Evolutionary conservation across 345 rosid genomes (phyloP).

Genomic region (Eucalyptus regnans): DNA sequence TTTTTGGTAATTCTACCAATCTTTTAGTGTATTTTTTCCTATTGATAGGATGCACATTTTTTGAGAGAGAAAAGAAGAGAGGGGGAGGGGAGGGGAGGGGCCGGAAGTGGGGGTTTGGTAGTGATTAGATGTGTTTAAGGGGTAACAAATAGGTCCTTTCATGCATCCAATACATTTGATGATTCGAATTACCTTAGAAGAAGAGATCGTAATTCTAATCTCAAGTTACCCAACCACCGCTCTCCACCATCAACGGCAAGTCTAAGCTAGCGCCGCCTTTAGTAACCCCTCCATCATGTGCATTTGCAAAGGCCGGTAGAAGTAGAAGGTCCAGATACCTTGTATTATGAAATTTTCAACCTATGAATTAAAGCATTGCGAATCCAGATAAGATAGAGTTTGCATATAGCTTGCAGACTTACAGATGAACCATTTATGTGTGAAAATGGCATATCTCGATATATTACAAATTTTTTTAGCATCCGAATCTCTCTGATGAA

Average conservation of each 20-base stretch:
- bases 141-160: neutral
- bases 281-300: neutral
- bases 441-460: neutral
- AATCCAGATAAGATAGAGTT: neutral
- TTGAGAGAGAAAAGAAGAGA: neutral
- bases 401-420: neutral
- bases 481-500: neutral
- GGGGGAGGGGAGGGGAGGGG: neutral
- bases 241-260: neutral
- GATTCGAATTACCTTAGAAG: neutral
- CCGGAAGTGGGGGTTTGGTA: neutral
- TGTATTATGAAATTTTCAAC: neutral
- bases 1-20: neutral
- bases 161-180: neutral
- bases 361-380: neutral
- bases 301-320: neutral
- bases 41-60: neutral
- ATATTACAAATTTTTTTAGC: neutral
- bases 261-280: neutral
- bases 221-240: neutral
- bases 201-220: neutral
- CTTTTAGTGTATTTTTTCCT: neutral
- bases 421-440: neutral
- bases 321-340: neutral
- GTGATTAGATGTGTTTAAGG: neutral